A percentile compares a stretch with the other conserved stretches of the same genome.
phyloP scores from a whole-genome alignment of 2,329 filamentous ascomycete genomes.

The Botrytis byssoidea region DNA sequence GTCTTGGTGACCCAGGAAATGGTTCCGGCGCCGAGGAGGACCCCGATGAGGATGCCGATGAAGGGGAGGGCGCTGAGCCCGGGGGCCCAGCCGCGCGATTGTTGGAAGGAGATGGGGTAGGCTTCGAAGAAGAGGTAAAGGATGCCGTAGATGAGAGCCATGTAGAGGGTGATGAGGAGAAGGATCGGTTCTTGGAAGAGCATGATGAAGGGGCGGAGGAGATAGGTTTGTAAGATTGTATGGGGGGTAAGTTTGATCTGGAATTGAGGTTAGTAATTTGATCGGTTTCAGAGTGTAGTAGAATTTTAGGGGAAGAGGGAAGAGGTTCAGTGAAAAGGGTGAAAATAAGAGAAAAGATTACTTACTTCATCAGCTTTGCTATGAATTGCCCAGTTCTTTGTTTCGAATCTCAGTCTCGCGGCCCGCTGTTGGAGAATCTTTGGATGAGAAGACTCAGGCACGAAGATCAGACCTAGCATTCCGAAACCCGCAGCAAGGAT shows the following conservation, averaged over 20 bases:
- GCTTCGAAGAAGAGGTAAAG: slow-evolving; percentile 47
- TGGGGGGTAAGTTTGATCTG: slow-evolving; percentile 51
- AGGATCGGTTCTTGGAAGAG: slow-evolving; percentile 39
- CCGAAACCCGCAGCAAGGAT: slow-evolving; percentile 48
- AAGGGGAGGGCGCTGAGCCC: slow-evolving; percentile 41
- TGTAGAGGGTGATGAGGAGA: slow-evolving; percentile 33
- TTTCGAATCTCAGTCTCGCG: slow-evolving; percentile 45
- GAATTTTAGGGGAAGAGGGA: slow-evolving; percentile 66
- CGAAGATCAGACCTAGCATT: neutral
- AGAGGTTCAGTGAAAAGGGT: slow-evolving; percentile 61
- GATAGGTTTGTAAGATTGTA: slow-evolving; percentile 42
- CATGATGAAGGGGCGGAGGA: slow-evolving; percentile 42
- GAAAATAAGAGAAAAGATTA: slow-evolving; percentile 66
- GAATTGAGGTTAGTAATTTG: neutral
- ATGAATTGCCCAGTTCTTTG: slow-evolving; percentile 41
- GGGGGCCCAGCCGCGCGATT: slow-evolving; percentile 43
- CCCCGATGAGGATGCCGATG: slow-evolving; percentile 48
- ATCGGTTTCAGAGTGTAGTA: neutral
- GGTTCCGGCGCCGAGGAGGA: slow-evolving; percentile 66
- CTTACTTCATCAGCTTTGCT: slow-evolving; percentile 37
- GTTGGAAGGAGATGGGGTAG: slow-evolving; percentile 47
- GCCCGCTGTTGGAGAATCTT: slow-evolving; percentile 49
- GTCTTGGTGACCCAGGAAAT: slow-evolving; percentile 63
- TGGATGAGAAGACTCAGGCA: slow-evolving; percentile 13
- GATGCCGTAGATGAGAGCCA: slow-evolving; percentile 33